phyloP scores from a whole-genome alignment of 2,329 filamentous ascomycete genomes.

The Ophiostoma triangulosporum region DNA sequence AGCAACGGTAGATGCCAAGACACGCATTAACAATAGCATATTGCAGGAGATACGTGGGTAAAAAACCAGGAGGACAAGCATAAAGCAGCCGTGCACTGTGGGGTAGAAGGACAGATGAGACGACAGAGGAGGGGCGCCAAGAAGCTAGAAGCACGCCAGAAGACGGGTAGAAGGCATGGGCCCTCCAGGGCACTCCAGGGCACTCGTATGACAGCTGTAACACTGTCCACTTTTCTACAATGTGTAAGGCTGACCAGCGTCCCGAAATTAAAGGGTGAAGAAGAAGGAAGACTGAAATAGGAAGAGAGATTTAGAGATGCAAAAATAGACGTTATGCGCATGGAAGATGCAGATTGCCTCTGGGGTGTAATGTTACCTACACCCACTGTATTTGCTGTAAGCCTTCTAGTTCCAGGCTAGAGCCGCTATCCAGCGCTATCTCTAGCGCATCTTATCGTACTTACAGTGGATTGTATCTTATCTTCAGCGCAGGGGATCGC shows the following conservation, averaged over 20 bases:
- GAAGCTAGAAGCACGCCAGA: conserved; percentile 9
- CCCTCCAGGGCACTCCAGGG: too few relatives aligned
- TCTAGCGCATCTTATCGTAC: too few relatives aligned
- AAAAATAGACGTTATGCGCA: background rate
- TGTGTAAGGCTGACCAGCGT: conserved; percentile 8
- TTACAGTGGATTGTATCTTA: too few relatives aligned
- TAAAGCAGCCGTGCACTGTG: background rate
- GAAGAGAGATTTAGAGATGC: background rate
- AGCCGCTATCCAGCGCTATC: too few relatives aligned
- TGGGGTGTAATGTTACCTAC: too few relatives aligned
- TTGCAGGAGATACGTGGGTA: background rate
- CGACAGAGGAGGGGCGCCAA: background rate
- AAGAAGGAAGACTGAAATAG: background rate
- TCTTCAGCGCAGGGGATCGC: background rate
- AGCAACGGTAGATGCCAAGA: background rate
- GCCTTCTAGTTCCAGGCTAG: too few relatives aligned
- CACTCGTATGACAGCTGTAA: background rate
- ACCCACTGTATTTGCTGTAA: too few relatives aligned
- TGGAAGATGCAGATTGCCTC: too few relatives aligned
- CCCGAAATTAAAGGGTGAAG: background rate
- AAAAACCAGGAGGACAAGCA: background rate
- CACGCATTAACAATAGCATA: background rate
- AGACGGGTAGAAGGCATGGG: conserved; percentile 7
- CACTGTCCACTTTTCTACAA: conserved; percentile 8
- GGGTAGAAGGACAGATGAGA: background rate